Conservation (phyloP, 78 protist genomes). For the Dictyostelium intermedium region DNA sequence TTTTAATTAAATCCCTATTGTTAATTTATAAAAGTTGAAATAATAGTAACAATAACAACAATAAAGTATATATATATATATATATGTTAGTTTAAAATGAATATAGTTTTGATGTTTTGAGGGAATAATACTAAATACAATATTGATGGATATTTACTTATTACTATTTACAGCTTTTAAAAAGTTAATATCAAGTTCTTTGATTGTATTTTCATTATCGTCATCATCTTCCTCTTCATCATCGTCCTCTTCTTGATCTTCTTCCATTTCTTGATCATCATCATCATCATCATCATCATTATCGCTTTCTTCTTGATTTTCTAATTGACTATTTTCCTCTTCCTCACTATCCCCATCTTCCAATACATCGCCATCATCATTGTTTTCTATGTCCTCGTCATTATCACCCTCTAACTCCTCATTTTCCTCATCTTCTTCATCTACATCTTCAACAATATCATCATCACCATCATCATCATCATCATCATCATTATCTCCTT, state of each 20-base stretch:
- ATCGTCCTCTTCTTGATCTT: background rate
- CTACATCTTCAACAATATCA: background rate
- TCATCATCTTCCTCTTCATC: background rate
- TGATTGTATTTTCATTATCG: background rate
- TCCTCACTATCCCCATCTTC: background rate
- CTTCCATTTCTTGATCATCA: background rate
- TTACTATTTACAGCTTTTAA: conserved; percentile 18
- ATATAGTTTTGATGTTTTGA: background rate
- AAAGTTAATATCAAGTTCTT: background rate
- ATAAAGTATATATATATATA: too few species aligned
- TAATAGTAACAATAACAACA: background rate
- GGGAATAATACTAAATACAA: too few species aligned
- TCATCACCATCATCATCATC: background rate
- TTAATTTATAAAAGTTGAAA: background rate
- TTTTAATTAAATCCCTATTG: background rate
- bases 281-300: background rate
- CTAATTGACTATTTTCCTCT: background rate
- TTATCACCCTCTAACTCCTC: background rate
- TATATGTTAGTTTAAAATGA: background rate
- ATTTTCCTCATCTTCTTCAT: background rate
- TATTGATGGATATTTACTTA: background rate
- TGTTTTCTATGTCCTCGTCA: background rate
- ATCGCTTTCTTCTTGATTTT: background rate
- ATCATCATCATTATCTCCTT: background rate
- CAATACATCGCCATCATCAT: background rate